Percentiles rank a stretch among this genome's conserved stretches.
These are phyloP conservation scores for Lactifluus hygrophoroides DNA, from an alignment of 768 basidiomycete genomes.

Conservation along the genomic window DNA sequence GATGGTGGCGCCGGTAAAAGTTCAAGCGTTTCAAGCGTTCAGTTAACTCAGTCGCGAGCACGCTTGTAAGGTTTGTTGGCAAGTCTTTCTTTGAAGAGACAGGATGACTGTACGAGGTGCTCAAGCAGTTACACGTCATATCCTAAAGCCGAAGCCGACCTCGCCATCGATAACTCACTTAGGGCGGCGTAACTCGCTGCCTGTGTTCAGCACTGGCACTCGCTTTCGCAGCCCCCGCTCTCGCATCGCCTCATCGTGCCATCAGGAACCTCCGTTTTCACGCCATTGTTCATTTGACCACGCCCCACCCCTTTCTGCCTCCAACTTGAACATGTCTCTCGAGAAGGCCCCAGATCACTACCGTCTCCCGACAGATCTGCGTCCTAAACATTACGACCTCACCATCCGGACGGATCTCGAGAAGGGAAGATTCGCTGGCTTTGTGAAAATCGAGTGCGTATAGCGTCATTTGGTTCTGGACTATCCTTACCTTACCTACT, in stretches of 20 bases:
- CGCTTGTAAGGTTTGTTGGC: not conserved
- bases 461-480: not conserved
- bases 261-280: not conserved
- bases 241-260: not conserved
- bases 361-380: slow-evolving; percentile 59
- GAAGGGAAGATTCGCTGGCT: slow-evolving; percentile 65
- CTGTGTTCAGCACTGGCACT: not conserved
- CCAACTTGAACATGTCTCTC: not conserved
- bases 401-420: slow-evolving; percentile 77
- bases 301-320: not conserved
- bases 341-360: slow-evolving; percentile 24
- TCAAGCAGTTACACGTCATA: not conserved
- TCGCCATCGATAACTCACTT: slow-evolving; percentile 5
- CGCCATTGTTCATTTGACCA: slow-evolving; percentile 14
- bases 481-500: not conserved
- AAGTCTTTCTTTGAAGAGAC: not conserved
- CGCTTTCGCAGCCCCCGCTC: not conserved
- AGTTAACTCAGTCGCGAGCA: too few species aligned
- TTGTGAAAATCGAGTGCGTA: slow-evolving; percentile 60
- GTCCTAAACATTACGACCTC: slow-evolving; percentile 70
- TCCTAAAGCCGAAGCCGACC: not conserved
- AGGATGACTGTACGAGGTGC: slow-evolving; percentile 3
- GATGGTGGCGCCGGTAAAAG: too few species aligned
- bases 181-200: not conserved
- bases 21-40: too few species aligned